phyloP scores from a whole-genome alignment of 108 stramenopile species.

The Nitzschia sp. region DNA sequence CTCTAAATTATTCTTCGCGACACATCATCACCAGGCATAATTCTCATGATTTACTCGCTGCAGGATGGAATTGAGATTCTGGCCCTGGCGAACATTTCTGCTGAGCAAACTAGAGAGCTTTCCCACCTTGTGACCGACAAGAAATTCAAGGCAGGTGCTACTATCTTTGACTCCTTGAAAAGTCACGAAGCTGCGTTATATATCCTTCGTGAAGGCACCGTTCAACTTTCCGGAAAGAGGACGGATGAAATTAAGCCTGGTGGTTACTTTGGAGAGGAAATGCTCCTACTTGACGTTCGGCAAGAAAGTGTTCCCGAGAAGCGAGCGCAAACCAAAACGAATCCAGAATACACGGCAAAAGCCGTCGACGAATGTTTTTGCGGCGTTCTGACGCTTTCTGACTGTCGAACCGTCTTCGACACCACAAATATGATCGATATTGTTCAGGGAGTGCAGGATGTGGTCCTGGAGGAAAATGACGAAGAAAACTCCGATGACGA shows the following conservation, averaged over 20 bases:
- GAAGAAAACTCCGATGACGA: constrained; percentile 2
- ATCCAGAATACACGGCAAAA: constrained; percentile 55
- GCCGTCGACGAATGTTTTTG: constrained; percentile 63
- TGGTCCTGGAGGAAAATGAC: not conserved
- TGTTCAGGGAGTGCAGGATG: not conserved
- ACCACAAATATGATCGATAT: constrained; percentile 25
- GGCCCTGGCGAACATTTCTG: constrained; percentile 41
- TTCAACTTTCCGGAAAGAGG: constrained; percentile 44
- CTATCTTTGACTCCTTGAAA: constrained; percentile 77
- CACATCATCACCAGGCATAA: too few species aligned
- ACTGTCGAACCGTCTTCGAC: constrained; percentile 68
- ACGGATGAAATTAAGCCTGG: constrained; percentile 20
- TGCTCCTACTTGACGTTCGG: constrained; percentile 19
- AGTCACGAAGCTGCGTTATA: constrained; percentile 50
- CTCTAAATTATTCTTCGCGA: not conserved
- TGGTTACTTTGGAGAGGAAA: constrained; percentile 44
- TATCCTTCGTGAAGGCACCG: constrained; percentile 56
- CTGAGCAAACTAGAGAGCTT: constrained; percentile 50
- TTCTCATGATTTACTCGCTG: too few species aligned
- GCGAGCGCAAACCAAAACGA: constrained; percentile 15
- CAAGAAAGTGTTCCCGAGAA: constrained; percentile 4
- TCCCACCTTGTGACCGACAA: constrained; percentile 45
- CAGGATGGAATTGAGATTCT: constrained; percentile 36
- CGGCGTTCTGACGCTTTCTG: constrained; percentile 60
- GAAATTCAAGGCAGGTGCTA: constrained; percentile 61